Evolutionary conservation across 2,329 filamentous ascomycete genomes (phyloP), one percentile per base, ranked within the genome.

Genomic region (Microcyclosporella mali): DNA sequence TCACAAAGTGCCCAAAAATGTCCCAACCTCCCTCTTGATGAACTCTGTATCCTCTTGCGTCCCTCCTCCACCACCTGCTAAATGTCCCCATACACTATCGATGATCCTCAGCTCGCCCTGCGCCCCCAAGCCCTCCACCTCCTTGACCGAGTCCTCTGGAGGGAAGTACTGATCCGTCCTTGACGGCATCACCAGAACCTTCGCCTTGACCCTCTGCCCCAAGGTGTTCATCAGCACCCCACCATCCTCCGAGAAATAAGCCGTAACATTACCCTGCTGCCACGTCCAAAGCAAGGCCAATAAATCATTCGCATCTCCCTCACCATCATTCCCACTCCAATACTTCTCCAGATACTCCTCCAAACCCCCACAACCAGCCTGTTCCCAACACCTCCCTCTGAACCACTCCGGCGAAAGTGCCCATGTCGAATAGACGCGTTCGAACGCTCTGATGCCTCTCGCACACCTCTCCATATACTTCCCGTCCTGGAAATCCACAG

Each of bases 141-240:
- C 67, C 41, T 56, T 52, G 45, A 65, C 56, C 37, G 47, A 67
- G 12, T 66, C 65, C 49, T 66, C 62, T 1, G 64, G 60, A 12
- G 61, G 61, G 45, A 70, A 70, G 36, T 69, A 70, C 47, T 61
- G 54, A 46, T 70, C 68, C 3, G 62, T 68, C 27, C 60, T 47
- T 25, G 58, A 59, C 4, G 68, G 67, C 60, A 70, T 64, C 18
- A 70, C 45, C 44, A 69, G 39, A 4, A 61, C 58, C 33, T 55
- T 61, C 3, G 67, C 61, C 42, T 62, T 54, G 30, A 70, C 64
- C 19, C 56, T 55, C 21, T 25, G 6, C 2, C 51, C 47, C 47
- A 70, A 43, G n/a, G 66, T 60, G 36, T 59, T 58, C 1, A 50
- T 52, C 51, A 66, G 37, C 32, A 64, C 56, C 2, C 58, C 60